Base-by-base conservation (phyloP, 805 yeast species). In the Metschnikowia orientalis region DNA sequence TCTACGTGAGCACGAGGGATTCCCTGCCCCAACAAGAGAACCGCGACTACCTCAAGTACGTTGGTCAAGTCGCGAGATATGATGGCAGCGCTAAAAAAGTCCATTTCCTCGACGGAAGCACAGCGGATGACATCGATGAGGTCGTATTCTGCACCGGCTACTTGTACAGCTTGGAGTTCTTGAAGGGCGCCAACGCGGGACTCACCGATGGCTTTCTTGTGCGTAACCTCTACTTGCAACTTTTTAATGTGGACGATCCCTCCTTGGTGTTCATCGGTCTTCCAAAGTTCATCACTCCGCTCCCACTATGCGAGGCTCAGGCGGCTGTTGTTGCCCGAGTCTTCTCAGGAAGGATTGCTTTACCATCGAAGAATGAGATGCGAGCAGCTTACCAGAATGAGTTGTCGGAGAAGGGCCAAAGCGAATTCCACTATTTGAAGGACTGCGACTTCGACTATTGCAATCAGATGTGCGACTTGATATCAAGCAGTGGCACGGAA, bases 391-490 rank as follows among this genome's bases (percentile, higher is more conserved):
- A 42, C 32, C 28, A 34, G 18, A 34, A 29, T 8, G 50, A 46
- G 22, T 15, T 35, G 8, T 19, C 23, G 2, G 28, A 23, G n/a
- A 37, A 40, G 11, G 48, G 48, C 4, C 15, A 24, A 8, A 41
- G 38, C 20, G 27, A 33, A 5, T 48, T 52, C 32, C 57, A 52
- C 27, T 35, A 39, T 7, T 37, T 53, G 23, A 36, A 37, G 16
- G 46, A 40, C 24, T 30, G 41, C 18, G 57, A 53, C 32, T 43
- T 30, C 13, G 40, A 35, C 8, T 53, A 50, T 37, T 46, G 50
- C 31, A 40, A 48, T 27, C 38, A 48, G n/a, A 20, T 53, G 7
- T 42, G 36, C 32, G 36, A 37, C 19, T 35, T 46, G 37, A 33
- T 51, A 8, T 31, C 25, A 7, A 13, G 14, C 6, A 34, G 40